Base-by-base conservation (phyloP, 345 rosid species). In the Sisymbrium irio region DNA sequence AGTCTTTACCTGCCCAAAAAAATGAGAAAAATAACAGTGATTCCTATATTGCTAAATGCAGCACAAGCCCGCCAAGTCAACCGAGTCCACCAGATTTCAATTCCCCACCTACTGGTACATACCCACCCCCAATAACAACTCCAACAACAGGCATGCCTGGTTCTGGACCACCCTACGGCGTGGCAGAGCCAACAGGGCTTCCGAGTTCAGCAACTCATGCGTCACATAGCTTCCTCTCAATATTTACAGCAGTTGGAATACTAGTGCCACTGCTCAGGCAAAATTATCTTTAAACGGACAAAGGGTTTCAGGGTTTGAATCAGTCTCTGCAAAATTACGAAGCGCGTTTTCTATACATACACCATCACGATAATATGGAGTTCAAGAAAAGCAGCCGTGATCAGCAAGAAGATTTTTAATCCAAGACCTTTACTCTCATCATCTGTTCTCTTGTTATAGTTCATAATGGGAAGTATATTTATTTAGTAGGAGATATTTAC, bases 101-200 rank as follows among this genome's bases (percentile, higher is more conserved):
- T 4, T 66, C 85, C 11, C 86, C 92, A 6, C 65, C 82, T 11
- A 74, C 74, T 53, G 6, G 35, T 22, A 80, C 79, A 58, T 71
- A 22, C 80, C 27, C 80, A 78, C 77, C 88, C 35, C 82, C 74
- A 58, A 74, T 76, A 55, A 56, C 70, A 33, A 69, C 80, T 41
- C 86, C 89, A 49, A 27, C 77, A 6, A 62, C 80, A 35, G 81
- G 76, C 13, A 71, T 62, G 53, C 85, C 94, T 17, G 82, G 85
- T 39, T 82, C 85, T 41, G 81, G 89, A 50, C 57, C 87, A 42
- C 76, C 82, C 20, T 91, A 58, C 5, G 95, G 96, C 3, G 84
- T 86, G 44, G 89, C 88, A 53, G 96, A 86, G 81, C 97, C 99
- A 63, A 82, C 90, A 9, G 90, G 97, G 45, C 80, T 78, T 55